Percentiles rank a stretch among this genome's conserved stretches.
Conservation (phyloP, 768 basidiomycete genomes). For the Lentinula guzmanii region DNA sequence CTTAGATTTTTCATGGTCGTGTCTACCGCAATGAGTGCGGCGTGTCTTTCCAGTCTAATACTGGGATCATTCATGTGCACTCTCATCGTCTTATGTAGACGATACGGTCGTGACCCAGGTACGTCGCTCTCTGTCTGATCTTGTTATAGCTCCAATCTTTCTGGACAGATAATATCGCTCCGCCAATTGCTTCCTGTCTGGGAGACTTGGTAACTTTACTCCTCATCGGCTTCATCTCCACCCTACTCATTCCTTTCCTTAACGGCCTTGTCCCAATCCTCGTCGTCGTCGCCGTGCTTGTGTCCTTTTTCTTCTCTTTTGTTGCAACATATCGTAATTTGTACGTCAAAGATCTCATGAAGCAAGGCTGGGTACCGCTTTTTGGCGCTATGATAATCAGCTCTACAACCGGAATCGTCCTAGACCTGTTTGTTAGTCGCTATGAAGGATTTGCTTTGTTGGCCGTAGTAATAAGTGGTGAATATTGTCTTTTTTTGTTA, state of each 20-base stretch:
- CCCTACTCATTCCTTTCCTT: conserved; percentile 60
- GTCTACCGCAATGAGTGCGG: conserved; percentile 73
- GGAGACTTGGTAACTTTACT: conserved; percentile 90
- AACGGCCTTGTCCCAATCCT: conserved; percentile 63
- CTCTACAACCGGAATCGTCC: conserved; percentile 83
- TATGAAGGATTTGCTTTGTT: conserved; percentile 88
- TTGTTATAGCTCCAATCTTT: neutral
- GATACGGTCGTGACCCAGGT: conserved; percentile 81
- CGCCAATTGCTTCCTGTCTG: conserved; percentile 87
- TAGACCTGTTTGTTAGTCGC: conserved; percentile 82
- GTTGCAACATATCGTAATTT: conserved; percentile 59
- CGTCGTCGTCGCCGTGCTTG: conserved; percentile 41
- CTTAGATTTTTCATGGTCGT: conserved; percentile 72
- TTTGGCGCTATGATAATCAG: conserved; percentile 88
- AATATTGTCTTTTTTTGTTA: conserved; percentile 14
- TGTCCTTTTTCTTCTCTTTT: conserved; percentile 41
- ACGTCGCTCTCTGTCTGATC: conserved; percentile 11
- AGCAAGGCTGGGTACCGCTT: conserved; percentile 85
- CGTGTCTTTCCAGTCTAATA: conserved; percentile 68
- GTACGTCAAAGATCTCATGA: conserved; percentile 65
- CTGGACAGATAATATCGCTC: conserved; percentile 83
- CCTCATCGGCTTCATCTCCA: conserved; percentile 72
- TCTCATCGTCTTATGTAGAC: conserved; percentile 74
- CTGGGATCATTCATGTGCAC: conserved; percentile 92
- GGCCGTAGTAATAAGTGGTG: conserved; percentile 83